Percentiles rank a stretch among this genome's conserved stretches.
Evolutionary conservation across 2,329 filamentous ascomycete species (phyloP).

Genomic region (Ascosphaera acerosa): DNA sequence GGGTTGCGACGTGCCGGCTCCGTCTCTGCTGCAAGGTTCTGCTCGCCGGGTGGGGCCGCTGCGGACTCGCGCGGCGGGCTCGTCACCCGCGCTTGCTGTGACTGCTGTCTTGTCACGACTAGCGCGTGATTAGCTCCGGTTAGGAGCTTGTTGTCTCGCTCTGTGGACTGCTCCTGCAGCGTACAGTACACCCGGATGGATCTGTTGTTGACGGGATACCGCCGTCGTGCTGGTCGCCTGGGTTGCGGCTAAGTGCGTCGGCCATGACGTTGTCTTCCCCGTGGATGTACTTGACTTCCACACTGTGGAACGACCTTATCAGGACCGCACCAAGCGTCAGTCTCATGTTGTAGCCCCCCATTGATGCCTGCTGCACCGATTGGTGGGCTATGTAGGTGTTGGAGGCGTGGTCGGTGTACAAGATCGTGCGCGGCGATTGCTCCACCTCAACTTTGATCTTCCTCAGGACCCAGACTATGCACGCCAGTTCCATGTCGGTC

Average conservation of each 20-base stretch:
- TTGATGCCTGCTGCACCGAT: neutral
- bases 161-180: too few species aligned
- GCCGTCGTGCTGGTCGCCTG: neutral
- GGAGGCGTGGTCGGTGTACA: neutral
- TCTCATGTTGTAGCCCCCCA: neutral
- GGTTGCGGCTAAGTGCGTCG: neutral
- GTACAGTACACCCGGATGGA: too few species aligned
- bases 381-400: neutral
- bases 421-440: neutral
- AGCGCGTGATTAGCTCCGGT: too few species aligned
- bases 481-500: neutral
- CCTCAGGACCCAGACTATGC: neutral
- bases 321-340: neutral
- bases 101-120: too few species aligned
- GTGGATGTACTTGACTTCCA: neutral
- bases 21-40: too few species aligned
- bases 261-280: neutral
- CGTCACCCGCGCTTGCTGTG: too few species aligned
- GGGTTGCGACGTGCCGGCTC: too few species aligned
- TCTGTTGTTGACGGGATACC: neutral
- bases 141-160: too few species aligned
- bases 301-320: neutral
- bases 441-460: neutral
- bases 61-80: too few species aligned
- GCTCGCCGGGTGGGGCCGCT: too few species aligned